These are phyloP conservation scores for Sclerotinia trifoliorum DNA, from an alignment of 2,329 filamentous ascomycete species.

Conservation along the genomic window DNA sequence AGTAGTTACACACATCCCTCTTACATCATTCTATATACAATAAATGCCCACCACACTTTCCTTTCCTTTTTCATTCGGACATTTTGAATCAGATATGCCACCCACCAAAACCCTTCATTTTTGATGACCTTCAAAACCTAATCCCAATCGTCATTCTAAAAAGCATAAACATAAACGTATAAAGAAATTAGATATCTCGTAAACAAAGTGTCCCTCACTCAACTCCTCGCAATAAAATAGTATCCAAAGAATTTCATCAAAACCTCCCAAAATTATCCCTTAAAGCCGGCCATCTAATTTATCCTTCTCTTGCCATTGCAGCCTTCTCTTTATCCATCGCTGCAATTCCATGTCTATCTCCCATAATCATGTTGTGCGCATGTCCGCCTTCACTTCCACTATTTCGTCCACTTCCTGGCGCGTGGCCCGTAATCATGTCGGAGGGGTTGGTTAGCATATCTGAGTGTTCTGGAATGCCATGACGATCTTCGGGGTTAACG, in stretches of 20 bases:
- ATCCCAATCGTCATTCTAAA: not conserved
- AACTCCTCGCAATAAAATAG: slow-evolving; percentile 8
- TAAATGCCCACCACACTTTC: not conserved
- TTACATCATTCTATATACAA: slow-evolving; percentile 11
- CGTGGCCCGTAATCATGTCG: slow-evolving; percentile 8
- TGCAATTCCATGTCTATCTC: slow-evolving; percentile 52
- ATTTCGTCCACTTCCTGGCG: not conserved
- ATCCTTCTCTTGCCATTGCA: slow-evolving; percentile 23
- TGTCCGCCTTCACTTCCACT: slow-evolving; percentile 30
- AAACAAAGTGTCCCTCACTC: not conserved
- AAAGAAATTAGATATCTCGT: slow-evolving; percentile 19
- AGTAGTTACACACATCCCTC: not conserved
- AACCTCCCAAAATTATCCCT: not conserved
- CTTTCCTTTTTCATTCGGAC: not conserved
- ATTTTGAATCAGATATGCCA: not conserved
- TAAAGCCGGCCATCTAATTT: not conserved
- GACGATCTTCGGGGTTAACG: slow-evolving; percentile 61
- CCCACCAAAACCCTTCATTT: not conserved
- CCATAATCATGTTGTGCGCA: slow-evolving; percentile 47
- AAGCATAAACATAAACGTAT: not conserved
- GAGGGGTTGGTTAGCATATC: slow-evolving; percentile 57
- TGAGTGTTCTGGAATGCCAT: slow-evolving; percentile 70
- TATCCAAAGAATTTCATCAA: not conserved
- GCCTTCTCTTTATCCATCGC: slow-evolving; percentile 44
- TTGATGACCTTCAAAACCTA: slow-evolving; percentile 3